phyloP scores from a whole-genome alignment of 192 early-diverging fungal species.

The Coemansia sp. region DNA sequence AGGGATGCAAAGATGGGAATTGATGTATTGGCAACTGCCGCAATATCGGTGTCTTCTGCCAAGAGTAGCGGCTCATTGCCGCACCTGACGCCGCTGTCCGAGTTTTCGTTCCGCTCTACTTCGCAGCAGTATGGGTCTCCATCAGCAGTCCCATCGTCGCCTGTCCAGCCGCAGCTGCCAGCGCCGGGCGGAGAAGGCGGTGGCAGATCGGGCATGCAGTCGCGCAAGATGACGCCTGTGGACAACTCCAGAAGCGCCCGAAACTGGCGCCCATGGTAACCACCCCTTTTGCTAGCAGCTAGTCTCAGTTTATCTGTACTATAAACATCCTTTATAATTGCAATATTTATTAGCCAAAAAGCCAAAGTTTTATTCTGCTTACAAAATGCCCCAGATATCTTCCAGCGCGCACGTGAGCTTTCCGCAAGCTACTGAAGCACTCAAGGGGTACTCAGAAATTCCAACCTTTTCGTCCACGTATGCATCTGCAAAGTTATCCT shows the following conservation, averaged over 20 bases:
- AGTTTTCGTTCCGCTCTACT: constrained; percentile 24
- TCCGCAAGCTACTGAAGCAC: constrained; percentile 94
- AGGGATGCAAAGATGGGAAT: constrained; percentile 45
- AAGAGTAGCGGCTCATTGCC: constrained; percentile 33
- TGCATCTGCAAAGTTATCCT: constrained; percentile 91
- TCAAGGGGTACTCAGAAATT: constrained; percentile 93
- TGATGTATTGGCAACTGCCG: constrained; percentile 45
- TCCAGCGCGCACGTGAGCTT: constrained; percentile 66
- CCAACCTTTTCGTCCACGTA: constrained; percentile 98
- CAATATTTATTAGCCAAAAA: too few species aligned
- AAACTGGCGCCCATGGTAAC: constrained; percentile 44
- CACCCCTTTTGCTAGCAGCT: neutral
- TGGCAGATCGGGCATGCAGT: neutral
- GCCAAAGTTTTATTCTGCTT: neutral
- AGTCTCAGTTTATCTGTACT: neutral
- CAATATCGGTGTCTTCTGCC: constrained; percentile 39
- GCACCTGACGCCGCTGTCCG: constrained; percentile 48
- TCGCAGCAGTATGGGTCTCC: constrained; percentile 15
- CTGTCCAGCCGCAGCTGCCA: constrained; percentile 1
- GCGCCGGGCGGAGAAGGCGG: constrained; percentile 4
- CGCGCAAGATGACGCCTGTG: constrained; percentile 24
- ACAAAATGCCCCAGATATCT: constrained; percentile 10
- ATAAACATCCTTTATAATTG: too few species aligned
- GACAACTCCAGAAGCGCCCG: constrained; percentile 6
- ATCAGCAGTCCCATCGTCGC: constrained; percentile 9